Base-by-base conservation (phyloP, 2,329 filamentous ascomycete species). In the Chaetomium sp. region DNA sequence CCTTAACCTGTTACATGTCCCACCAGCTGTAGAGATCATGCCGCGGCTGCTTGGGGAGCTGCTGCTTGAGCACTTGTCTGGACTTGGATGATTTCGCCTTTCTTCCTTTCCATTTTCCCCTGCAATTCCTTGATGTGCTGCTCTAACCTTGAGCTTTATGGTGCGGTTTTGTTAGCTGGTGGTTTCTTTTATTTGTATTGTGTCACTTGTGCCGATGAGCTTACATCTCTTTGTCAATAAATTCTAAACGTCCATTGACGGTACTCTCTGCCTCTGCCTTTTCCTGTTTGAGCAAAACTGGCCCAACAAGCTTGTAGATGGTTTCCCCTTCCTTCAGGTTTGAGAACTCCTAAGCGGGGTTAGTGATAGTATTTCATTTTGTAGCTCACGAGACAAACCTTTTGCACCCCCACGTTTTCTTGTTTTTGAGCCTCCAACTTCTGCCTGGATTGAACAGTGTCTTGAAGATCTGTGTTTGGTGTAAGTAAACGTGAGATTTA, bases 241-340 rank as follows among this genome's bases (percentile, higher is more conserved):
- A 97, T 62, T 96, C 91, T 50, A 99, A 72, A 32, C 94, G 84
- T 19, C 89, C 89, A 64, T 95, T 90, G 14, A 99, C 94, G 0
- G 91, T 91, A 77, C 89, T 87, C 62, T 91, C 85, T 0, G 94
- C 94, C 70, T 99, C 94, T 1, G 83, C 76, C 71, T 89, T 91
- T 56, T 97, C 94, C 72, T 99, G 94, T 78, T 97, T 96, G 67
- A 99, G 73, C 40, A 99, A 76, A 6, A 97, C 89, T 0, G 94
- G 94, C 0, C 94, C 94, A 47, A 96, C 85, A 43, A 96, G 83
- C 74, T 97, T 99, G 82, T 95, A 99, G 71, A 99, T 95, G 61
- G 85, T 89, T 67, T 95, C 88, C 64, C 87, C 87, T 40, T 91
- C 86, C 65, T 85, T 82, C 57, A 97, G 78, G 53, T 80, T 79